Base-by-base conservation (phyloP, 495 filamentous ascomycete species). In the Penicillium crystallinum region DNA sequence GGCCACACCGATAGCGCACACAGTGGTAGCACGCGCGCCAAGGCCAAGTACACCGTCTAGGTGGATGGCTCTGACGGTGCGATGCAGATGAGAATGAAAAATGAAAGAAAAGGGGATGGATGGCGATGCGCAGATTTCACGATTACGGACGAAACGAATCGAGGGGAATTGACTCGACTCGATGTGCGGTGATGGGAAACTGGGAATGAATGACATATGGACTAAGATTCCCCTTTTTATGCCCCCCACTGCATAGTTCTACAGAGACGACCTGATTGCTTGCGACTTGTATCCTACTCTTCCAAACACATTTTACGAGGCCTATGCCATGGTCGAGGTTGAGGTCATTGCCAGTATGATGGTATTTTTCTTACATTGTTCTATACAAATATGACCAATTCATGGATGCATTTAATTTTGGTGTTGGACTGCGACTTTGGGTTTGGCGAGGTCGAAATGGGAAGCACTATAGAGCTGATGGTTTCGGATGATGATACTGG, bases 1-100 rank as follows among this genome's bases (percentile, higher is more conserved):
- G 93, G 95, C 31, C 93, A 98, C 72, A 96, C 91, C 9, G 93
- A 98, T 53, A 87, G 84, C 58, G 91, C 93, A 39, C 88, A 95
- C 66, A 84, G 83, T 49, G 93, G 93, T 46, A 96, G 91, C 75
- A 95, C 88, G 11, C 83, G 95, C 52, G 93, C 93, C 27, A 96
- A 93, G 78, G 89, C 95, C 50, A 99, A 97, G 79, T 89, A 89
- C 65, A 78, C 79, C 19, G 92, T 88, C 55, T 98, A 83, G 66
- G 45, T 45, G 34, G 49, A 15, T 29, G 21, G 31, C 47, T 31
- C 27, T 46, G 25, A 21, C 18, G 45, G 40, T 37, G 33, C 23
- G 35, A 22, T 52, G 8, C 25, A 23, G 29, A 42, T n/a, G 39
- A 49, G 31, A 17, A 39, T 30, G 46, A 40, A 23, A 14, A 50